Evolutionary conservation across 2,329 filamentous ascomycete genomes (phyloP), one percentile per base, ranked within the genome.

Genomic region (Stagonosporopsis chrysanthemi): DNA sequence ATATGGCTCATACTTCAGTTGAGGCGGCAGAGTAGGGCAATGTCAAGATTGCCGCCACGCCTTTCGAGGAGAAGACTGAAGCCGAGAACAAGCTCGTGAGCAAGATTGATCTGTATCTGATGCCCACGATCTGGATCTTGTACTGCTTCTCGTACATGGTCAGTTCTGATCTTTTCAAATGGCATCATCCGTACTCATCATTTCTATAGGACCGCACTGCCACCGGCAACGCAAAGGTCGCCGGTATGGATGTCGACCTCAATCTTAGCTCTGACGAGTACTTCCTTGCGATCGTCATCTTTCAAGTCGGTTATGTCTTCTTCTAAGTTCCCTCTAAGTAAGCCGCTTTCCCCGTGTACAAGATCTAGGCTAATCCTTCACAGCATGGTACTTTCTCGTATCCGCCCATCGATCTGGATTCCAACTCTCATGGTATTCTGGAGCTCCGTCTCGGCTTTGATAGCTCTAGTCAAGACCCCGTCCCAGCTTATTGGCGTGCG

Each of bases 221-320:
- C 38, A 69, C 72, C 52, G 67, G 63, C 28, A 87, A 84, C 80
- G 78, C 67, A 52, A 70, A 70, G 29, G 69, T 78, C 15, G 70
- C 72, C 24, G 68, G 71, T 22, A 64, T 72, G 40, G 65, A 58
- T 17, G 51, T 24, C 9, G 62, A 68, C 23, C 52, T 68, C 5
- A 54, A 63, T 1, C 57, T 74, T 17, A 60, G 33, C n/a, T 85
- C 84, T 1, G 84, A 87, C 39, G 78, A 88, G 59, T 89, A 69
- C 50, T 67, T 66, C 28, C 61, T 69, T 24, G 61, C 65, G 7
- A 62, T 69, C 14, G 67, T 68, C 14, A 62, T 68, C 7, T 68
- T 67, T 28, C 65, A 66, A 44, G 44, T 68, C 22, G 64, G 65
- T 35, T 68, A 67, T 39, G 64, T 69, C 24, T 58, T 68, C 33